Conservation (phyloP, 306 rosid genomes). For the Castanea sativa region DNA sequence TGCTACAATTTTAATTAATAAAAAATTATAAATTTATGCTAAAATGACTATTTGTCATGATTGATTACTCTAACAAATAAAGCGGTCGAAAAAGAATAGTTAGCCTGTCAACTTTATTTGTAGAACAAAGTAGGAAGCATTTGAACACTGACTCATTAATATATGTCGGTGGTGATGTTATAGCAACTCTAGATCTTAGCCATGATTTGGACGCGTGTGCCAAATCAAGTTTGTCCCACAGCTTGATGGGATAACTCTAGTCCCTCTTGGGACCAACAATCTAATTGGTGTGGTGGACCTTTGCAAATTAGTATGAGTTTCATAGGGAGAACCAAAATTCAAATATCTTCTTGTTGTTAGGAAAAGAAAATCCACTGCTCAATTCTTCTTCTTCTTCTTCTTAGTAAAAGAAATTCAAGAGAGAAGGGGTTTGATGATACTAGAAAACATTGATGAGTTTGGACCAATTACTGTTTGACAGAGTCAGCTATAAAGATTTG, state of each 20-base stretch:
- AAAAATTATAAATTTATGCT: too few species aligned
- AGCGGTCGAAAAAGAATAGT: too few species aligned
- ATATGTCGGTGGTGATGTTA: not conserved
- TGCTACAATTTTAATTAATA: too few species aligned
- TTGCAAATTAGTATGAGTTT: too few species aligned
- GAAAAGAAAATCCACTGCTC: not conserved
- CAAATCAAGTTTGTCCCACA: not conserved
- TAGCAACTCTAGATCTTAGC: not conserved
- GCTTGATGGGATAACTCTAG: not conserved
- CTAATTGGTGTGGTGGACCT: not conserved
- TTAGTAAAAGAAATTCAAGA: not conserved
- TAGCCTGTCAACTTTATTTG: too few species aligned
- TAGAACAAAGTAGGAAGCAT: too few species aligned
- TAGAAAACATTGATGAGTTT: not conserved
- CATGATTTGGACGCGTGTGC: not conserved
- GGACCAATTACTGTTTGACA: not conserved
- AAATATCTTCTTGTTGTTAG: too few species aligned
- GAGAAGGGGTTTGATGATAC: not conserved
- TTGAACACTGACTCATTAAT: too few species aligned
- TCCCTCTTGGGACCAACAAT: not conserved
- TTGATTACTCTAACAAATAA: too few species aligned
- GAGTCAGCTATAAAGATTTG: not conserved
- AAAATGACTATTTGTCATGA: accelerated
- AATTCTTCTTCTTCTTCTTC: not conserved
- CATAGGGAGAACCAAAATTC: too few species aligned